A percentile compares a stretch with the other conserved stretches of the same genome.
phyloP scores from a whole-genome alignment of 306 rosid species.

The Datisca glomerata region DNA sequence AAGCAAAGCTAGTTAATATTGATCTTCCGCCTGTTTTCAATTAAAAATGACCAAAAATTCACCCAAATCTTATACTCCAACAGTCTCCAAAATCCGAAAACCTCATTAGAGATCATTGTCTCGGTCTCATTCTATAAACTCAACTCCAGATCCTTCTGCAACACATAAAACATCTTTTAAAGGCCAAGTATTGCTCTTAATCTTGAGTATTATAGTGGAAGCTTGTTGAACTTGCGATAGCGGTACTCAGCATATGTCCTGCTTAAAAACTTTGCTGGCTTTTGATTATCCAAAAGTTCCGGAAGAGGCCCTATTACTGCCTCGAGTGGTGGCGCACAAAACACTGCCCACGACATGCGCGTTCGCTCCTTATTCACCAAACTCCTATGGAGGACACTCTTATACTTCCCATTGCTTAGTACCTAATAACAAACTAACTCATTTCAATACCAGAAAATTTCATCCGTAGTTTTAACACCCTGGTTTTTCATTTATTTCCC shows the following conservation, averaged over 20 bases:
- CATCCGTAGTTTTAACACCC: no score
- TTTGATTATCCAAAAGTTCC: constrained; percentile 23
- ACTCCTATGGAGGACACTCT: constrained; percentile 53
- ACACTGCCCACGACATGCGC: constrained; percentile 69
- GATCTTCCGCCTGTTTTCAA: no score
- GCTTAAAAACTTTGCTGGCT: constrained; percentile 40
- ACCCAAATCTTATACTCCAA: no score
- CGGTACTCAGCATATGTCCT: constrained; percentile 55
- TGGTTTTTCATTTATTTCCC: no score
- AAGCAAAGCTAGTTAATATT: no score
- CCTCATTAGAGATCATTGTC: no score
- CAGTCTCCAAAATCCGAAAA: no score
- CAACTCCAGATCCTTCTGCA: no score
- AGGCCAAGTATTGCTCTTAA: background rate
- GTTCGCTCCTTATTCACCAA: constrained; percentile 45
- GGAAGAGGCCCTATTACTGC: constrained; percentile 37
- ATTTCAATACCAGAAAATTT: no score
- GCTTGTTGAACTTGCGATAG: constrained; percentile 48
- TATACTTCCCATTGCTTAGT: constrained; percentile 54
- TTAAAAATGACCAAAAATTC: no score
- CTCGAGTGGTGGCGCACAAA: constrained; percentile 37
- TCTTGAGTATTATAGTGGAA: constrained; percentile 26
- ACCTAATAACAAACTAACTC: constrained; percentile 14
- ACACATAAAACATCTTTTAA: no score
- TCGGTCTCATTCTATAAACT: no score